Percentiles rank a stretch among this genome's conserved stretches.
These are phyloP conservation scores for Gyrodon lividus DNA, from an alignment of 768 basidiomycete species.

Conservation along the genomic window DNA sequence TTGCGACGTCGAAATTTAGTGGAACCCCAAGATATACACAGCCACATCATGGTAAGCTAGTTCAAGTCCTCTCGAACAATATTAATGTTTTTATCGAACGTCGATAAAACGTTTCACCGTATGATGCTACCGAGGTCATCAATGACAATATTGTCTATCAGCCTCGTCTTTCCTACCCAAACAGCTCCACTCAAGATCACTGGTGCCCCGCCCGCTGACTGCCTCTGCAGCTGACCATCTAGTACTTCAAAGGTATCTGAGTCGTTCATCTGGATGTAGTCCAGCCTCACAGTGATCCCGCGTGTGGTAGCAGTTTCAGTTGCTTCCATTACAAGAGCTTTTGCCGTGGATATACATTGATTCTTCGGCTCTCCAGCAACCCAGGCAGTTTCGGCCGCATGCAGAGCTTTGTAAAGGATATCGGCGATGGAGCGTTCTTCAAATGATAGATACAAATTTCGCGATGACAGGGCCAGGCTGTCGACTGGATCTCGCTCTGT, in stretches of 20 bases:
- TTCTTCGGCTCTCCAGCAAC: slow-evolving; percentile 45
- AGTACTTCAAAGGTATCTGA: slow-evolving; percentile 70
- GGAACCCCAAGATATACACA: slow-evolving; percentile 2
- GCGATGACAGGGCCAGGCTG: slow-evolving; percentile 83
- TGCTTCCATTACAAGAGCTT: slow-evolving; percentile 37
- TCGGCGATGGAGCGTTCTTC: slow-evolving; percentile 63
- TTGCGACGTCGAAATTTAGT: too few species aligned
- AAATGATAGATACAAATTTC: slow-evolving; percentile 78
- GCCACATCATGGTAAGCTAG: slow-evolving; percentile 7
- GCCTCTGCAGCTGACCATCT: slow-evolving; percentile 29
- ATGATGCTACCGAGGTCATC: slow-evolving; percentile 40
- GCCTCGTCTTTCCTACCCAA: slow-evolving; percentile 80
- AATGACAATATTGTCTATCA: slow-evolving; percentile 91
- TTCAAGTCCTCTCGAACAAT: not conserved
- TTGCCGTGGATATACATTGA: slow-evolving; percentile 47
- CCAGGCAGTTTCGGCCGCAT: slow-evolving; percentile 58
- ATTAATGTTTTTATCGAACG: too few species aligned
- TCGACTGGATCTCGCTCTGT: slow-evolving; percentile 69
- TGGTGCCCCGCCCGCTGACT: slow-evolving; percentile 27
- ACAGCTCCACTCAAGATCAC: slow-evolving; percentile 85
- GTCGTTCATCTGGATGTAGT: slow-evolving; percentile 91
- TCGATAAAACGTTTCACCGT: not conserved
- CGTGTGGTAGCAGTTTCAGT: slow-evolving; percentile 31
- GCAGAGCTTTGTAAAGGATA: slow-evolving; percentile 68
- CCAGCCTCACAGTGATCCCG: slow-evolving; percentile 58